Conservation (phyloP, 192 early-diverging fungal genomes). For the Borealophlyctis nickersoniae region DNA sequence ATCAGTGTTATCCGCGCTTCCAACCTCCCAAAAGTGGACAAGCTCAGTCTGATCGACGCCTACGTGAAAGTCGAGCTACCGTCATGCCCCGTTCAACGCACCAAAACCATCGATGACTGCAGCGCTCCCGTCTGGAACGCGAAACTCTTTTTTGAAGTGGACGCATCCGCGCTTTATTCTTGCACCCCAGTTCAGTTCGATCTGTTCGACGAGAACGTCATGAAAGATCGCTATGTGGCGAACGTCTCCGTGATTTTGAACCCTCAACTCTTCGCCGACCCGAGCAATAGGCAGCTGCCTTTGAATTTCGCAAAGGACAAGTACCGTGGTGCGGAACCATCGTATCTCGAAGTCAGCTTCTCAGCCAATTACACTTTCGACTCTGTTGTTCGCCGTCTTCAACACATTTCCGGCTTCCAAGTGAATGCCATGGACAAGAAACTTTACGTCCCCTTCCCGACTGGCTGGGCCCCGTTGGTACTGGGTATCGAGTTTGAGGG, state of each 20-base stretch:
- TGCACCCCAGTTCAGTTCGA: not conserved
- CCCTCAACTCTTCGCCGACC: not conserved
- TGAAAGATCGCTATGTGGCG: slow-evolving; percentile 2
- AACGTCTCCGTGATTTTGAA: not conserved
- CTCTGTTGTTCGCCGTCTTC: not conserved
- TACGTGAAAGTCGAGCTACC: slow-evolving; percentile 4
- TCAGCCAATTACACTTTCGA: slow-evolving; percentile 4
- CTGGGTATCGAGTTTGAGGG: slow-evolving; percentile 13
- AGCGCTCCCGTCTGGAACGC: slow-evolving; percentile 1
- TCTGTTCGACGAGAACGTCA: slow-evolving; percentile 10
- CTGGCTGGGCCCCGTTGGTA: not conserved
- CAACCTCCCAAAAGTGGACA: slow-evolving; percentile 12
- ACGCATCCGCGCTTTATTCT: not conserved
- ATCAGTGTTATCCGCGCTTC: not conserved
- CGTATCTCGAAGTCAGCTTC: slow-evolving; percentile 2
- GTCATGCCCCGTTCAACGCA: not conserved
- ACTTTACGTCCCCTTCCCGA: slow-evolving; percentile 12
- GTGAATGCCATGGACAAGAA: not conserved
- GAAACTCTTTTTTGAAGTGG: not conserved
- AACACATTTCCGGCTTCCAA: not conserved
- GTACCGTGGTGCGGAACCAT: not conserved
- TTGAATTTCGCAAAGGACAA: slow-evolving; percentile 7
- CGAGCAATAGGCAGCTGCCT: not conserved
- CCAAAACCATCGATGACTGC: not conserved
- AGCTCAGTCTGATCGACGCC: slow-evolving; percentile 5